A percentile compares a stretch with the other conserved stretches of the same genome.
These are phyloP conservation scores for Mortierella sp. DNA, from an alignment of 371 early-diverging fungal genomes.

Conservation along the genomic window DNA sequence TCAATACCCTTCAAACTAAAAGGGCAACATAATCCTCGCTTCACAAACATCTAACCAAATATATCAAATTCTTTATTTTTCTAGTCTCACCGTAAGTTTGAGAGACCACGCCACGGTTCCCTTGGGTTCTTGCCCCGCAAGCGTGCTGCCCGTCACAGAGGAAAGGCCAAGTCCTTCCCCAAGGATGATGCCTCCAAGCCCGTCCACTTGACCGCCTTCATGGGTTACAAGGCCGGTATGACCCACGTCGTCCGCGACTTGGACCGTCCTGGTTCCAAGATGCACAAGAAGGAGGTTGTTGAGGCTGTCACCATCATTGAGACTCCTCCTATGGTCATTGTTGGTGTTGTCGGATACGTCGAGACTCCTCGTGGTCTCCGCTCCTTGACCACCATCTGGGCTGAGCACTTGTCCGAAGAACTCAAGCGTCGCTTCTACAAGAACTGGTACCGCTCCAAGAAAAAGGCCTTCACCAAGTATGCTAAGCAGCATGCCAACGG, in stretches of 20 bases:
- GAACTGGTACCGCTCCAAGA: conserved; percentile 99
- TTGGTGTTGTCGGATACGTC: conserved; percentile 99
- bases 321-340: conserved; percentile 98
- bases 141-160: conserved; percentile 96
- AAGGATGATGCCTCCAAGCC: conserved; percentile 61
- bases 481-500: conserved; percentile 96
- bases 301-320: conserved; percentile 99
- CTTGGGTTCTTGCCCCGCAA: conserved; percentile 99
- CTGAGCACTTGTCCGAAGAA: conserved; percentile 98
- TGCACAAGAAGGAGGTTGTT: conserved; percentile 99
- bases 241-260: conserved; percentile 99
- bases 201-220: conserved; percentile 99
- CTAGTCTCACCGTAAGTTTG: conserved; percentile 90
- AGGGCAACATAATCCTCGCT: too few relatives aligned
- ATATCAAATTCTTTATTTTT: too few relatives aligned
- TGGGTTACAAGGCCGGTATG: conserved; percentile 99
- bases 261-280: conserved; percentile 98
- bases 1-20: too few relatives aligned
- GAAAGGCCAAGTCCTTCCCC: conserved; percentile 99
- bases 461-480: conserved; percentile 99
- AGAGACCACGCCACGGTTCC: conserved; percentile 98
- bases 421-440: conserved; percentile 99
- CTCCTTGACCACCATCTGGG: conserved; percentile 98
- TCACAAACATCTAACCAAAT: too few relatives aligned
- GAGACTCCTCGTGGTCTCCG: conserved; percentile 99